Evolutionary conservation across 306 rosid species (phyloP), one percentile per base, ranked within the genome.

Genomic region (Quercus cerris): DNA sequence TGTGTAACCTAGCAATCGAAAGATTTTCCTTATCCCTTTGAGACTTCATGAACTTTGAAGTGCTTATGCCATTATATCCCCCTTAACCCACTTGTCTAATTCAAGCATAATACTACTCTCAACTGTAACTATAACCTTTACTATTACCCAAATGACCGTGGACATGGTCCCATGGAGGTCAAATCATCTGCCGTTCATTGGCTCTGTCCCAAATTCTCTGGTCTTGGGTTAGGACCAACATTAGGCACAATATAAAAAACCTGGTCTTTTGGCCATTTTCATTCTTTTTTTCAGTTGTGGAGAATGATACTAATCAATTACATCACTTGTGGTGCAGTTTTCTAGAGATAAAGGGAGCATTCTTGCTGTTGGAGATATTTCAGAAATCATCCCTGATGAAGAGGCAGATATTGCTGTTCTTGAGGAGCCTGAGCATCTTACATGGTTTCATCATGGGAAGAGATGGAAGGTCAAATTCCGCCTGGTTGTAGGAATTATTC

Each of bases 381-480:
- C 99, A 22, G 99, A 93, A 76, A 76, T 90, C 44, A 88, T 95
- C 81, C 91, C 93, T 5, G 91, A 95, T 78, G 88, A 91, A 31
- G 86, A 88, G 63, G 93, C 99, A 28, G 99, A 95, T 86, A 78
- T 95, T 83, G 99, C 99, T 75, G 87, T 95, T 80, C 95, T 95
- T 31, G 99, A 95, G 87, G 99, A 95, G 89, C 99, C 99, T 0
- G 99, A 95, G 82, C 98, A 95, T 81, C 87, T 95, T 62, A 95
- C 99, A 12, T 95, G 99, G 99, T 95, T 78, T 84, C 99, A 95
- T 78, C 99, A 95, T 81, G 99, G 99, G 83, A 93, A 88, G 81
- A 90, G 98, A 86, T 95, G 99, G 99, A 93, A 95, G 86, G 86
- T 80, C 70, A 93, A 95, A 84, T 95, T 95, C 81, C 75, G 81